Conservation (phyloP, 2,329 filamentous ascomycete genomes). For the Gremmenia infestans region DNA sequence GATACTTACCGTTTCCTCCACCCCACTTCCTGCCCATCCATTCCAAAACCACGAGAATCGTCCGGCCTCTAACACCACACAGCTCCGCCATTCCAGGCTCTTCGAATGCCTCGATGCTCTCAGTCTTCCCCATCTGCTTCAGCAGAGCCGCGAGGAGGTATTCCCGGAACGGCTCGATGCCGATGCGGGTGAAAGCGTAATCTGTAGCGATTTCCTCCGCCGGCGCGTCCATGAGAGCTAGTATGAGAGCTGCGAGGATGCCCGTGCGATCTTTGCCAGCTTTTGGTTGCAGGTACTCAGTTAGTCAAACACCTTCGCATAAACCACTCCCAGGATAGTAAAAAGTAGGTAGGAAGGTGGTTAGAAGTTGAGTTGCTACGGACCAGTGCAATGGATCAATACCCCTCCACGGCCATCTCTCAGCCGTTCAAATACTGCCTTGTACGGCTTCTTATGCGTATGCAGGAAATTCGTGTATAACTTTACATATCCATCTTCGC, state of each 20-base stretch:
- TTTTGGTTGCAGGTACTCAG: constrained; percentile 18
- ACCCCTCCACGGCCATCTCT: constrained; percentile 39
- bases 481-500: constrained; percentile 39
- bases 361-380: constrained; percentile 16
- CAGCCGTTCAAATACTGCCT: constrained; percentile 43
- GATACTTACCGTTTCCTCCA: neutral
- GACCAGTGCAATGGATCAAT: constrained; percentile 53
- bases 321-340: too few relatives aligned
- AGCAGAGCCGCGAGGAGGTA: constrained; percentile 41
- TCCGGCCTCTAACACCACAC: constrained; percentile 38
- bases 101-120: constrained; percentile 24
- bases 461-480: constrained; percentile 46
- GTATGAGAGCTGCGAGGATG: constrained; percentile 45
- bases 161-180: constrained; percentile 46
- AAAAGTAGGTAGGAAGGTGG: neutral
- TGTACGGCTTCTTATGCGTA: constrained; percentile 39
- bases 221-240: constrained; percentile 44
- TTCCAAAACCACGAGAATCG: constrained; percentile 43
- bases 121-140: constrained; percentile 33
- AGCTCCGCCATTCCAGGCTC: constrained; percentile 47
- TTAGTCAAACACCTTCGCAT: neutral
- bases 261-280: constrained; percentile 52
- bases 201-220: constrained; percentile 41
- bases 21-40: constrained; percentile 41
- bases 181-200: constrained; percentile 51